Evolutionary conservation across 2,329 filamentous ascomycete species (phyloP).

Genomic region (Sclerotinia spermophila): DNA sequence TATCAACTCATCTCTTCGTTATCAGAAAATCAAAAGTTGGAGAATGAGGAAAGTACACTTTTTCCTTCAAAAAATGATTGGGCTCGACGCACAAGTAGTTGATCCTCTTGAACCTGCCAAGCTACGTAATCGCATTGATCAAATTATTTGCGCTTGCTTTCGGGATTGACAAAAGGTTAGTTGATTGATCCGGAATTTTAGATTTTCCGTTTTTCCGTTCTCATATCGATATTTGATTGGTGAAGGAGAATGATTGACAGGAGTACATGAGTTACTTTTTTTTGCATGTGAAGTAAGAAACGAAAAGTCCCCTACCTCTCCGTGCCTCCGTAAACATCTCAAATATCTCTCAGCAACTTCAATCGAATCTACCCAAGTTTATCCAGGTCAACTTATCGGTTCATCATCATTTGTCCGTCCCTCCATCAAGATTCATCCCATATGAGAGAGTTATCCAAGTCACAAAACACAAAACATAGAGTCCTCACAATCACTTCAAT

Average conservation of each 20-base stretch:
- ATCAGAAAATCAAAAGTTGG: background rate
- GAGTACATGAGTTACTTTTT: background rate
- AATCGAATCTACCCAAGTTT: background rate
- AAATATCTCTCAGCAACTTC: background rate
- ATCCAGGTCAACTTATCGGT: background rate
- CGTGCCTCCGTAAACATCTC: background rate
- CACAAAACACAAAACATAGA: background rate
- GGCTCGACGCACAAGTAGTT: background rate
- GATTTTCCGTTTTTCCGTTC: background rate
- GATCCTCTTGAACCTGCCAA: background rate
- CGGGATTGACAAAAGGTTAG: background rate
- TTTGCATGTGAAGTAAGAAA: background rate
- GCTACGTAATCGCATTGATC: background rate
- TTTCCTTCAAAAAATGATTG: background rate
- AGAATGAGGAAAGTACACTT: background rate
- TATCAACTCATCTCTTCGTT: background rate
- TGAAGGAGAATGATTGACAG: background rate
- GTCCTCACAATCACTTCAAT: background rate
- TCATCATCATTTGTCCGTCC: background rate
- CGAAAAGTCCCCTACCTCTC: background rate
- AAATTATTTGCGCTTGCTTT: background rate
- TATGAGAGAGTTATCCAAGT: background rate
- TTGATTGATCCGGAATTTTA: background rate
- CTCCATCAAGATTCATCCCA: background rate
- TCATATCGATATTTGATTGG: background rate